Conservation (phyloP, 1,139 yeast genomes). For the Meyerozyma sp. region DNA sequence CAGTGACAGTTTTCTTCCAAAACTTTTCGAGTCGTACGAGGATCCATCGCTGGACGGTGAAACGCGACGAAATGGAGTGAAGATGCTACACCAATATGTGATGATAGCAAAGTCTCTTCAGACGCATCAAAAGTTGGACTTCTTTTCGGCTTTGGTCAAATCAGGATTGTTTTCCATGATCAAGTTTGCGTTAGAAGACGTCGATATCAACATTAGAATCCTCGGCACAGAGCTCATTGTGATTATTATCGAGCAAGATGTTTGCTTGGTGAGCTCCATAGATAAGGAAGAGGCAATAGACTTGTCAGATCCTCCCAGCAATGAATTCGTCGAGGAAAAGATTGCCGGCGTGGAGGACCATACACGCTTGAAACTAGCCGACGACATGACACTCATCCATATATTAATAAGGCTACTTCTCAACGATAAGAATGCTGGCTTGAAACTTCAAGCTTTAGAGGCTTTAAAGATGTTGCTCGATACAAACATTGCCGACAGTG, state of each 20-base stretch:
- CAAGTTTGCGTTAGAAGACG: constrained; percentile 62
- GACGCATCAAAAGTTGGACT: constrained; percentile 55
- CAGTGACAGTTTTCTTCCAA: constrained; percentile 31
- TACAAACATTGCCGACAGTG: constrained; percentile 36
- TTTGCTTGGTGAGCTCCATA: constrained; percentile 50
- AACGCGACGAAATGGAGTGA: constrained; percentile 64
- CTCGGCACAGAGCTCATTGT: constrained; percentile 81
- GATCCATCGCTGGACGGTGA: constrained; percentile 8
- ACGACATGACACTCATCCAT: constrained; percentile 57
- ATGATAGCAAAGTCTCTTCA: constrained; percentile 68
- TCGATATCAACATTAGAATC: constrained; percentile 49
- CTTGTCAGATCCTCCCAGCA: constrained; percentile 26
- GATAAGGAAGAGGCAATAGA: constrained; percentile 33
- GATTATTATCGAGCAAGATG: constrained; percentile 80
- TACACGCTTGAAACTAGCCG: constrained; percentile 30
- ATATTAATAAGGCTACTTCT: constrained; percentile 59
- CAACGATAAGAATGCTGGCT: constrained; percentile 62
- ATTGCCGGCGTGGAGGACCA: constrained; percentile 11
- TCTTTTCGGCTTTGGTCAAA: constrained; percentile 60
- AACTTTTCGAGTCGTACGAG: constrained; percentile 54
- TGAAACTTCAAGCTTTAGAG: constrained; percentile 78
- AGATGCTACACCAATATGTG: constrained; percentile 76
- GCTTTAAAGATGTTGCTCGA: constrained; percentile 72
- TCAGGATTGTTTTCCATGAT: constrained; percentile 69
- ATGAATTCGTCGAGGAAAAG: constrained; percentile 4